Conservation (phyloP, 345 rosid species). For the Triadica sebifera region DNA sequence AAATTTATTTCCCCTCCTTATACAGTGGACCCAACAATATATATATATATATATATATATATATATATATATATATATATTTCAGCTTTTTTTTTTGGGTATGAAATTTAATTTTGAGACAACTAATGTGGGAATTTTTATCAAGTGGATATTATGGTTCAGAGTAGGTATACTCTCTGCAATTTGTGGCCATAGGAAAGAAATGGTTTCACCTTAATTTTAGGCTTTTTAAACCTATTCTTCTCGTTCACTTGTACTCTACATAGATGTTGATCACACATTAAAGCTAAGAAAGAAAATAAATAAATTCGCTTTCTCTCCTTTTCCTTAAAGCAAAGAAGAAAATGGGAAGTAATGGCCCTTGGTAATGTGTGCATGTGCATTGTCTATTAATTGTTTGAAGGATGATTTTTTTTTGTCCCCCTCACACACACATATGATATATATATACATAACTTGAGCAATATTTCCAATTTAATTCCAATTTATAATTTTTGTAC, state of each 20-base stretch:
- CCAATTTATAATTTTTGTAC: too few relatives aligned
- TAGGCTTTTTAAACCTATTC: constrained; percentile 17
- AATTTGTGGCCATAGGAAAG: constrained; percentile 18
- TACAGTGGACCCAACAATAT: constrained; percentile 13
- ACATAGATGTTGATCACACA: constrained; percentile 9
- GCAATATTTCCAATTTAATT: not conserved
- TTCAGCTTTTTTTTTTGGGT: too few relatives aligned
- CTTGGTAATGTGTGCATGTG: constrained; percentile 23
- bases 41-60: not conserved
- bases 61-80: too few relatives aligned
- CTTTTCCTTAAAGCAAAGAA: constrained; percentile 33
- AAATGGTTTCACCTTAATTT: constrained; percentile 23
- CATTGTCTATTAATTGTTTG: constrained; percentile 5
- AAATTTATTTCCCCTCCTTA: not conserved
- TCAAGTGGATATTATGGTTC: not conserved
- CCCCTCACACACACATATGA: constrained; percentile 17
- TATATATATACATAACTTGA: not conserved
- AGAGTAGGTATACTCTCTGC: not conserved
- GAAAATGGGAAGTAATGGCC: constrained; percentile 17
- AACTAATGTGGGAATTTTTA: not conserved
- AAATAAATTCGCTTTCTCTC: constrained; percentile 21
- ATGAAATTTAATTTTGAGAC: not conserved
- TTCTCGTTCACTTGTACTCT: constrained; percentile 14
- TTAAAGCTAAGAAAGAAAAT: constrained; percentile 23
- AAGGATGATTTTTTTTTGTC: not conserved